Evolutionary conservation across 176 grass and related monocot genomes (phyloP).

Genomic region (Saccharum officinarum): DNA sequence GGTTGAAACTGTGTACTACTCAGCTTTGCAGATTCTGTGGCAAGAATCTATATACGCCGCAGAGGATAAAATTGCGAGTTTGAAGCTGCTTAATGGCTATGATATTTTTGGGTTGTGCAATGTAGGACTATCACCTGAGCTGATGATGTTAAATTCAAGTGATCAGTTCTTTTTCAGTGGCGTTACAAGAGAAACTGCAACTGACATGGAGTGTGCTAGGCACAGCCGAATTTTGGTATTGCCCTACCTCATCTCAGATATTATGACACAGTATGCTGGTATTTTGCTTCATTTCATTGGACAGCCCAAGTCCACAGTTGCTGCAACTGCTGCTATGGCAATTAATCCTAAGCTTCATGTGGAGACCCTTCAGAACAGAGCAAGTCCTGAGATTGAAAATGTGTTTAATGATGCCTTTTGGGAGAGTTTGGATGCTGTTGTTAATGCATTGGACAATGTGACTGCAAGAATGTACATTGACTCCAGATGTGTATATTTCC

Average conservation of each 20-base stretch:
- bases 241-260: too few relatives aligned
- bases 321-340: conserved; percentile 70
- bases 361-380: conserved; percentile 82
- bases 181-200: too few relatives aligned
- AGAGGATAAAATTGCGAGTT: background rate
- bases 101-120: background rate
- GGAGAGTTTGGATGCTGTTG: conserved; percentile 79
- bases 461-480: conserved; percentile 96
- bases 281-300: conserved; percentile 42
- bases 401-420: conserved; percentile 89
- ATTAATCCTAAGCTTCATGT: conserved; percentile 80
- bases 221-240: too few relatives aligned
- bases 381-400: conserved; percentile 93
- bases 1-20: too few relatives aligned
- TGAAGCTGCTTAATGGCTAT: background rate
- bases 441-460: conserved; percentile 89
- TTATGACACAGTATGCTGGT: background rate
- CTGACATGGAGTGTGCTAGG: too few relatives aligned
- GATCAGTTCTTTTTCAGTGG: too few relatives aligned
- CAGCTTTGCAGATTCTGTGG: background rate
- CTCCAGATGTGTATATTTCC: conserved; percentile 86
- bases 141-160: too few relatives aligned
- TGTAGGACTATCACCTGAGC: background rate
- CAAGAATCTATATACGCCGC: background rate
- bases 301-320: conserved; percentile 88